Percentiles rank a stretch among this genome's conserved stretches.
phyloP scores from a whole-genome alignment of 352 stramenopile species.

The Phytophthora parvispora region DNA sequence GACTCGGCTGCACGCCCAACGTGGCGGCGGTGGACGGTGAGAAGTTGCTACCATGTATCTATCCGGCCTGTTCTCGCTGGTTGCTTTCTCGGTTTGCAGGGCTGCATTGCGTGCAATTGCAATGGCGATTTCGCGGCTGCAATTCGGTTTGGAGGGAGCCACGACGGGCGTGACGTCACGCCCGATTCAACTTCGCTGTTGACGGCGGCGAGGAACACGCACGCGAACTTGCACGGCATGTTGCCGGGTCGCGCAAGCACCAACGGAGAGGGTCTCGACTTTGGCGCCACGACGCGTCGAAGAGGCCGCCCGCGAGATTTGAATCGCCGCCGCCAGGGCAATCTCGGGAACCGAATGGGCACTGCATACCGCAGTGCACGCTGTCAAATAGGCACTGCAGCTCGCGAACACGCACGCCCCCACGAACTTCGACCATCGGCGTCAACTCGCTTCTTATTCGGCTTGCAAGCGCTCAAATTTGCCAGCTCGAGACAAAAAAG shows the following conservation, averaged over 20 bases:
- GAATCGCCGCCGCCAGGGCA: conserved; percentile 4
- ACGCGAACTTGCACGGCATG: not conserved
- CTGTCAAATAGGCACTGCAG: not conserved
- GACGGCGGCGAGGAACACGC: conserved; percentile 1
- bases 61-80: not conserved
- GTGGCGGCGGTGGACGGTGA: not conserved
- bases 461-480: not conserved
- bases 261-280: conserved; percentile 6
- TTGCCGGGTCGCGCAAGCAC: conserved; percentile 22
- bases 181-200: conserved; percentile 2
- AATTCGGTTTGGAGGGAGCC: not conserved
- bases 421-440: conserved; percentile 1
- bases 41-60: no score
- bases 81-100: not conserved
- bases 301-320: conserved; percentile 16
- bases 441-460: conserved; percentile 1
- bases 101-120: not conserved
- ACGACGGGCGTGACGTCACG: not conserved
- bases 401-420: not conserved
- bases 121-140: not conserved
- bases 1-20: conserved; percentile 1
- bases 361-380: no score
- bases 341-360: not conserved
- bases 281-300: conserved; percentile 27
- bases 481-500: not conserved